phyloP scores from a whole-genome alignment of 2,329 filamentous ascomycete genomes.

The Corniculantispora saksenae region DNA sequence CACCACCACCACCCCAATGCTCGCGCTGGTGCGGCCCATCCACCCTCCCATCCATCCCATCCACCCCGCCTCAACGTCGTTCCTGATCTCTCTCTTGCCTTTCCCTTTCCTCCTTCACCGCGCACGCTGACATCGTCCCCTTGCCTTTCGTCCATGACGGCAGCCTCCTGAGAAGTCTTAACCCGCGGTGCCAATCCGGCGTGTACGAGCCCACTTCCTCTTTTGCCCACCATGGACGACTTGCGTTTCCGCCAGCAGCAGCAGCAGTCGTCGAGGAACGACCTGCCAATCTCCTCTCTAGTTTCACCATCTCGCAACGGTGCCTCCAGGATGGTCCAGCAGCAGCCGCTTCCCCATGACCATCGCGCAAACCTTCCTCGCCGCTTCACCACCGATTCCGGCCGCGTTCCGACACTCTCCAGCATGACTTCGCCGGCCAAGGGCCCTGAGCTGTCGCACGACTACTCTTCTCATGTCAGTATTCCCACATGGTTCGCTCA shows the following conservation, averaged over 20 bases:
- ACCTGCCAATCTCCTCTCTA: slow-evolving; percentile 72
- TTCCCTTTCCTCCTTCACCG: slow-evolving; percentile 24
- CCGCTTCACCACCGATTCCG: slow-evolving; percentile 90
- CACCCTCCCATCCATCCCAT: slow-evolving; percentile 22
- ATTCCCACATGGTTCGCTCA: background rate
- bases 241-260: slow-evolving; percentile 63
- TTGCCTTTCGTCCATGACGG: slow-evolving; percentile 38
- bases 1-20: slow-evolving; percentile 6
- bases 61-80: slow-evolving; percentile 33
- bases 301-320: slow-evolving; percentile 73
- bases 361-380: slow-evolving; percentile 78
- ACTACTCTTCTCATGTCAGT: slow-evolving; percentile 45
- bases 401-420: slow-evolving; percentile 75
- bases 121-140: slow-evolving; percentile 32
- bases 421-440: slow-evolving; percentile 58
- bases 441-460: slow-evolving; percentile 47
- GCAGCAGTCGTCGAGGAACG: slow-evolving; percentile 76
- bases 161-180: slow-evolving; percentile 33
- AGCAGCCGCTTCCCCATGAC: slow-evolving; percentile 58
- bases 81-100: slow-evolving; percentile 30
- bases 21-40: background rate
- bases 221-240: slow-evolving; percentile 64
- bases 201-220: slow-evolving; percentile 44
- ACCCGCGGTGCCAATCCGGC: slow-evolving; percentile 39
- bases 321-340: slow-evolving; percentile 57